phyloP scores from a whole-genome alignment of 208 protist species.

The Leishmania martiniquensis region DNA sequence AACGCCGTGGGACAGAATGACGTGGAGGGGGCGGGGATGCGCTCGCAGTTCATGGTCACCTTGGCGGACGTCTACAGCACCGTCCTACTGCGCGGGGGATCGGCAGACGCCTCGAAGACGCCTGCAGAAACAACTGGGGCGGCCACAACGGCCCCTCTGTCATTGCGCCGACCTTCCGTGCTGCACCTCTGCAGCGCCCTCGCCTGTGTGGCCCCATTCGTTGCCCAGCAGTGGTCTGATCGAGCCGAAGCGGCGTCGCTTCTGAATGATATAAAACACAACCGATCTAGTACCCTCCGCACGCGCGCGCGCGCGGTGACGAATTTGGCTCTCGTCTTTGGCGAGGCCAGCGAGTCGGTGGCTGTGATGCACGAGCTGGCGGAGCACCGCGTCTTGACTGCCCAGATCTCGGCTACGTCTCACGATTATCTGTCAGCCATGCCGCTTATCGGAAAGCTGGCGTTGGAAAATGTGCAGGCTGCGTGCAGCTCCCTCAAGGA shows the following conservation, averaged over 20 bases:
- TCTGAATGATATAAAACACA: not conserved
- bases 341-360: not conserved
- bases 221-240: slow-evolving; percentile 31
- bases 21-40: not conserved
- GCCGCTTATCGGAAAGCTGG: slow-evolving; percentile 5
- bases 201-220: slow-evolving; percentile 17
- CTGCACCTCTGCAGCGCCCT: slow-evolving; percentile 26
- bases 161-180: slow-evolving; percentile 6
- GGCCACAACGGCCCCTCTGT: not conserved
- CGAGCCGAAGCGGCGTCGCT: slow-evolving; percentile 6
- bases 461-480: not conserved
- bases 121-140: not conserved
- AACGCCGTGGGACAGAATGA: not conserved
- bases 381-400: slow-evolving; percentile 10
- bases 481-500: not conserved
- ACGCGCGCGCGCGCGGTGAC: not conserved
- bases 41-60: not conserved
- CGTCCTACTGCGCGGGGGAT: not conserved
- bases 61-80: slow-evolving; percentile 20
- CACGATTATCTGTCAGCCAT: not conserved
- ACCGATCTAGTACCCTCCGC: not conserved
- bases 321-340: slow-evolving; percentile 25
- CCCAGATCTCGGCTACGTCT: not conserved
- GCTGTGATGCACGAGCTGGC: slow-evolving; percentile 17
- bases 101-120: not conserved